Evolutionary conservation across 2,329 filamentous ascomycete species (phyloP).

Genomic region (Aspergillus felis): DNA sequence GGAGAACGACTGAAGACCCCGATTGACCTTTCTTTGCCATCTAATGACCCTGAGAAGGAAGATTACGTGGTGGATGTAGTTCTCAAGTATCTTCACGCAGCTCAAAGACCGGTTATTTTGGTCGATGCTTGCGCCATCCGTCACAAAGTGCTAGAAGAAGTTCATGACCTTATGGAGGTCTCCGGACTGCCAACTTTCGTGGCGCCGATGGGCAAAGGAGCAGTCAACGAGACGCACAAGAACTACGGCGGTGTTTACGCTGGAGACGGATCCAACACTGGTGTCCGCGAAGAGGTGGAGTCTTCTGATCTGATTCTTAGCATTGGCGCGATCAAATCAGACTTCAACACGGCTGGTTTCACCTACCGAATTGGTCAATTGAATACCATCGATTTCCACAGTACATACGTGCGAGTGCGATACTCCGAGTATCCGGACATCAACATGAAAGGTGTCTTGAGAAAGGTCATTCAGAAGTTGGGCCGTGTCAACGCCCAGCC

Average conservation of each 20-base stretch:
- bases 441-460: conserved; percentile 75
- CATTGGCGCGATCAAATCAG: conserved; percentile 44
- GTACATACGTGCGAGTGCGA: conserved; percentile 66
- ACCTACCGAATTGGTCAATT: conserved; percentile 76
- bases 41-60: conserved; percentile 68
- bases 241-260: conserved; percentile 82
- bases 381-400: conserved; percentile 80
- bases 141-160: conserved; percentile 68
- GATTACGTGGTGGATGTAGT: conserved; percentile 79
- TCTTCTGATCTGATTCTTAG: conserved; percentile 41
- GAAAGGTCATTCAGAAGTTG: conserved; percentile 61
- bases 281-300: conserved; percentile 38
- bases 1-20: conserved; percentile 66
- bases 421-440: conserved; percentile 77
- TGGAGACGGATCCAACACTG: conserved; percentile 66
- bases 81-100: conserved; percentile 66
- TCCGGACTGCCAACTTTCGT: conserved; percentile 77
- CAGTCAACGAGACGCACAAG: conserved; percentile 70
- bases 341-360: conserved; percentile 63
- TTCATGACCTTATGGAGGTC: conserved; percentile 67
- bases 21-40: conserved; percentile 61
- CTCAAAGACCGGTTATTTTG: conserved; percentile 72
- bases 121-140: conserved; percentile 81
- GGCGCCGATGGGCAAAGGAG: conserved; percentile 86
- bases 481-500: conserved; percentile 53